Conservation (phyloP, 2,329 filamentous ascomycete genomes). For the Pestalotiopsis sp. region DNA sequence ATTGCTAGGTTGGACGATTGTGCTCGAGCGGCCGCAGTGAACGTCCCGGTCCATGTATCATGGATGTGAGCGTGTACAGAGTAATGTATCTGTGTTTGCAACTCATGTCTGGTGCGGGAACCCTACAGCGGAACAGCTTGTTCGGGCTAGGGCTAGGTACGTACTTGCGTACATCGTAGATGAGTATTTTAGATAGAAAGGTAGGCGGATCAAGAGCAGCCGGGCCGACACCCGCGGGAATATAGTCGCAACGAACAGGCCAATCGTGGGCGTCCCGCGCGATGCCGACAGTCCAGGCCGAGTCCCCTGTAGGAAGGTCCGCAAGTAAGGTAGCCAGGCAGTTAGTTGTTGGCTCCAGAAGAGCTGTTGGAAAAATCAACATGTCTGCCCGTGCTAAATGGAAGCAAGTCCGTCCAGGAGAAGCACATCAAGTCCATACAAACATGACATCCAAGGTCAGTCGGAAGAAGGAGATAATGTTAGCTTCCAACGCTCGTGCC, state of each 20-base stretch:
- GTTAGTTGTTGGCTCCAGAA: too few species aligned
- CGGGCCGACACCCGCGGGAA: background rate
- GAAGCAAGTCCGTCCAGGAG: too few species aligned
- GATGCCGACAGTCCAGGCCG: background rate
- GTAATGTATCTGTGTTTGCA: too few species aligned
- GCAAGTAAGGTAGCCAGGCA: background rate
- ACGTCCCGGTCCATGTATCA: background rate
- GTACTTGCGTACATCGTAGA: background rate
- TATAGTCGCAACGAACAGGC: background rate
- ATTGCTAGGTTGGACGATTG: too few species aligned
- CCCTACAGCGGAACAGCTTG: background rate
- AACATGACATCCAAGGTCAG: too few species aligned
- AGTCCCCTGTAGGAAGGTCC: background rate
- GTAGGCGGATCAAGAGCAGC: background rate
- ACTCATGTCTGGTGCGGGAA: too few species aligned
- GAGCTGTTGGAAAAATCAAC: too few species aligned
- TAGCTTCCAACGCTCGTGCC: too few species aligned
- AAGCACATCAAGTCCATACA: too few species aligned
- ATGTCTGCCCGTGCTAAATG: too few species aligned
- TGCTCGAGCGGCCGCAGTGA: background rate
- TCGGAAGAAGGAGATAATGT: too few species aligned
- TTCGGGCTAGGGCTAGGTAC: background rate
- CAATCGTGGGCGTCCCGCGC: constrained; percentile 4
- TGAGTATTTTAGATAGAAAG: background rate
- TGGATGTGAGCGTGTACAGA: background rate